Conservation (phyloP, 2,329 filamentous ascomycete genomes). For the Canariomyces notabilis region DNA sequence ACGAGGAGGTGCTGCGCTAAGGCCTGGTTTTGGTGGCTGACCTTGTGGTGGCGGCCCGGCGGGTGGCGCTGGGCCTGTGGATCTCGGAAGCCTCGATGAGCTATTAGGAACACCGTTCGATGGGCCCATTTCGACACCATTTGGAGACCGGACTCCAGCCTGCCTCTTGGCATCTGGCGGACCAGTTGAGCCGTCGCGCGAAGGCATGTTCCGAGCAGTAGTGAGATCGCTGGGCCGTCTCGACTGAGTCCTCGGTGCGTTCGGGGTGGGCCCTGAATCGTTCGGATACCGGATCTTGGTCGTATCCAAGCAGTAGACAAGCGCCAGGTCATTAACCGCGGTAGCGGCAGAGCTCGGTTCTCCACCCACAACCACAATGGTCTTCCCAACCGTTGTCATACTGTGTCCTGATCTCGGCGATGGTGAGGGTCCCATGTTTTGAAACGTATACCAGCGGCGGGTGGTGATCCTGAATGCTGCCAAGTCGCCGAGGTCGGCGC, state of each 20-base stretch:
- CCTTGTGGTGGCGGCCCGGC: slow-evolving; percentile 52
- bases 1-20: slow-evolving; percentile 39
- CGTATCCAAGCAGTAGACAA: slow-evolving; percentile 90
- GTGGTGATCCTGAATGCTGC: slow-evolving; percentile 73
- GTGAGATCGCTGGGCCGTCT: slow-evolving; percentile 32
- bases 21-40: slow-evolving; percentile 46
- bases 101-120: slow-evolving; percentile 25
- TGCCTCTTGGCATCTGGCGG: slow-evolving; percentile 46
- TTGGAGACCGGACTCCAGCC: slow-evolving; percentile 37
- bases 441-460: slow-evolving; percentile 96
- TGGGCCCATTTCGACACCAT: slow-evolving; percentile 32
- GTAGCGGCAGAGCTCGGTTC: slow-evolving; percentile 85
- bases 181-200: slow-evolving; percentile 49
- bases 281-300: slow-evolving; percentile 95
- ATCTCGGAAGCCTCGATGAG: slow-evolving; percentile 38
- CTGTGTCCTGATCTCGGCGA: slow-evolving; percentile 92
- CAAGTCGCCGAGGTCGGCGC: slow-evolving; percentile 84
- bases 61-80: slow-evolving; percentile 34
- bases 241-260: slow-evolving; percentile 21
- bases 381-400: slow-evolving; percentile 93
- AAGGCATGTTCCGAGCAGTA: slow-evolving; percentile 34
- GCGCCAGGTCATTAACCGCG: slow-evolving; percentile 75
- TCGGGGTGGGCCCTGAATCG: slow-evolving; percentile 47
- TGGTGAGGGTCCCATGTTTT: slow-evolving; percentile 97
- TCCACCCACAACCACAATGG: slow-evolving; percentile 85